Conservation (phyloP, 176 grass and related monocot species). For the Paspalum vaginatum region DNA sequence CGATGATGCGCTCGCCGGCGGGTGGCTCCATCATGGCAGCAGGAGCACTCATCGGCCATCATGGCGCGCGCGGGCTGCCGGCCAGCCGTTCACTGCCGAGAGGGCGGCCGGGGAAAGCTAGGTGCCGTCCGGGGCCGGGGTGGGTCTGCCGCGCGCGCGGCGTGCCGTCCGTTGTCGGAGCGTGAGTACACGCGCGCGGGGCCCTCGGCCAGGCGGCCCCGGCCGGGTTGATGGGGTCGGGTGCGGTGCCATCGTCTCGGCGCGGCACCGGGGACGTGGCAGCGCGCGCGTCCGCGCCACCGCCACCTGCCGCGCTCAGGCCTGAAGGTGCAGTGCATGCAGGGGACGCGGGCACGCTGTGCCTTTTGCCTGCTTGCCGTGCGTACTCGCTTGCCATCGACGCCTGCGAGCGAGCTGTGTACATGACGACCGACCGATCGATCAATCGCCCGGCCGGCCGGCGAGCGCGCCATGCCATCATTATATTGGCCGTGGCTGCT, state of each 20-base stretch:
- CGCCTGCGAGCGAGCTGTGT: background rate
- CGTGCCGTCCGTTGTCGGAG: constrained; percentile 53
- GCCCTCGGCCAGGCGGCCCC: background rate
- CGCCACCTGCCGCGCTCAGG: background rate
- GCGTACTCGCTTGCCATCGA: constrained; percentile 44
- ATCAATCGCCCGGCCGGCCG: background rate
- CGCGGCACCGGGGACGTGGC: constrained; percentile 21
- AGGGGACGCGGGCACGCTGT: no score
- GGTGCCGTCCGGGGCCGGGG: constrained; percentile 5
- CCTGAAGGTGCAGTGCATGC: no score
- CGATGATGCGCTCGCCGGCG: constrained; percentile 35
- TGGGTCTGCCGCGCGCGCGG: constrained; percentile 35
- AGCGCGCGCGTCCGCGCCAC: background rate
- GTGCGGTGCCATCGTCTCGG: background rate
- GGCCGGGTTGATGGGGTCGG: background rate
- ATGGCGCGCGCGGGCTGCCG: constrained; percentile 9
- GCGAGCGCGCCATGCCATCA: constrained; percentile 33
- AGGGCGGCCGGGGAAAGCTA: background rate
- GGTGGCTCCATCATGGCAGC: constrained; percentile 41
- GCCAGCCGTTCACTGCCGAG: constrained; percentile 8
- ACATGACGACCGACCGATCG: background rate
- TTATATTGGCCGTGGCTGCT: constrained; percentile 11
- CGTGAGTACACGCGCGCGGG: background rate
- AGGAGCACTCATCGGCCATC: constrained; percentile 41
- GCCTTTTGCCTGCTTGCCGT: no score